Evolutionary conservation across 2,329 filamentous ascomycete genomes (phyloP).

Genomic region (Mycosphaerella sp.): DNA sequence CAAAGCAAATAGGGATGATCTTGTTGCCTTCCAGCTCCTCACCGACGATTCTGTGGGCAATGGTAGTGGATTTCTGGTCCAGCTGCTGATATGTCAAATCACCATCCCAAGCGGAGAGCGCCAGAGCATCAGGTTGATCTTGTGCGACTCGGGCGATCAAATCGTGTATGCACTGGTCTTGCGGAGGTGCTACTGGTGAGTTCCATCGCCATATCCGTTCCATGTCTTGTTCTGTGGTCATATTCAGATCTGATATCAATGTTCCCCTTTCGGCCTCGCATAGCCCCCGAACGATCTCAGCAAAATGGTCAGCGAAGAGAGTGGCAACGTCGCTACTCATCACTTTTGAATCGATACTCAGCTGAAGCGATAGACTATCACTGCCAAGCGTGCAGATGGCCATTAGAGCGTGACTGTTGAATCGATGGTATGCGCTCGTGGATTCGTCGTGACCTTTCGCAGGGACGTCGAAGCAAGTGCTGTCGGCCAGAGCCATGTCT

Average conservation of each 20-base stretch:
- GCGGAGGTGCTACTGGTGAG: not conserved
- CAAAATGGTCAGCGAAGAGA: constrained; percentile 7
- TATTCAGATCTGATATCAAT: not conserved
- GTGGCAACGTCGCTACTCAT: not conserved
- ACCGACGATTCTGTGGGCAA: not conserved
- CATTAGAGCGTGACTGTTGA: constrained; percentile 16
- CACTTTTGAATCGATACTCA: constrained; percentile 7
- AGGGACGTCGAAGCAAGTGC: not conserved
- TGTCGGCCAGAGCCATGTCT: constrained; percentile 5
- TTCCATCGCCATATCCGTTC: constrained; percentile 5
- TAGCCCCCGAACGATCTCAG: constrained; percentile 5
- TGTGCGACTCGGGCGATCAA: constrained; percentile 1
- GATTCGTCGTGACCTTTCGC: not conserved
- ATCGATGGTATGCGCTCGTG: not conserved
- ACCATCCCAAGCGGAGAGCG: constrained; percentile 28
- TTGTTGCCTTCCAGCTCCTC: constrained; percentile 1
- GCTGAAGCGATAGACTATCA: not conserved
- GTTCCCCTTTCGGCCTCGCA: not conserved
- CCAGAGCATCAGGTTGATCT: not conserved
- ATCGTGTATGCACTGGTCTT: constrained; percentile 1
- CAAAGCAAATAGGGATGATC: constrained; percentile 26
- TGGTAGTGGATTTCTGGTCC: not conserved
- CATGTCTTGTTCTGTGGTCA: constrained; percentile 2
- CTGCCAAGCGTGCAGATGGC: constrained; percentile 2
- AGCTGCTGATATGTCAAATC: constrained; percentile 26